A percentile compares a stretch with the other conserved stretches of the same genome.
Evolutionary conservation across 805 yeast species (phyloP).

Genomic region (Tetrapisispora phaffii): DNA sequence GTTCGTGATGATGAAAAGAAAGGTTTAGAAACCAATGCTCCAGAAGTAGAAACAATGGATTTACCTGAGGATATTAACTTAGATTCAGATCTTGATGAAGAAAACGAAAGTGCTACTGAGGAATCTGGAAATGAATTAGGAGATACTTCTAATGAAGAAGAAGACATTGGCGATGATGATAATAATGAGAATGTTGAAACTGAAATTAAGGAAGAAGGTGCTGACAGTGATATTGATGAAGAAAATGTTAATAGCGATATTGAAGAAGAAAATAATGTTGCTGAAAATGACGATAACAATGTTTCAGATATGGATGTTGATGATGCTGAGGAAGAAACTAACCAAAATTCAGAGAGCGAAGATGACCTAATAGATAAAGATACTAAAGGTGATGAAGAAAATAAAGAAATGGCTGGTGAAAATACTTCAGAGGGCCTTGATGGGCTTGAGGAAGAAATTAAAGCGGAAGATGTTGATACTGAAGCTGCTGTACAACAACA

Average conservation of each 20-base stretch:
- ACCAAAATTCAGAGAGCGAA: constrained; percentile 22
- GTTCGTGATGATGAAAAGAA: constrained; percentile 60
- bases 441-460: constrained; percentile 36
- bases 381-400: constrained; percentile 22
- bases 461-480: constrained; percentile 40
- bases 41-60: constrained; percentile 79
- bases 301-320: constrained; percentile 27
- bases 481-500: constrained; percentile 54
- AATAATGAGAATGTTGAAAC: constrained; percentile 34
- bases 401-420: constrained; percentile 31
- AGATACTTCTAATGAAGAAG: constrained; percentile 65
- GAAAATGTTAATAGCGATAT: constrained; percentile 45
- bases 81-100: constrained; percentile 55
- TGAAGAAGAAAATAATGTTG: constrained; percentile 42
- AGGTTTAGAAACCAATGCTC: constrained; percentile 61
- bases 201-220: constrained; percentile 75
- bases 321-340: constrained; percentile 22
- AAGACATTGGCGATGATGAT: constrained; percentile 54
- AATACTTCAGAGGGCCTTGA: constrained; percentile 47
- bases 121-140: constrained; percentile 46
- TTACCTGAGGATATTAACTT: constrained; percentile 86
- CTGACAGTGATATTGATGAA: constrained; percentile 29
- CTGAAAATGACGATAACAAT: constrained; percentile 60
- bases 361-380: constrained; percentile 27
- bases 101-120: constrained; percentile 27